phyloP scores from a whole-genome alignment of 345 rosid species.

The Diplotaxis tenuifolia region DNA sequence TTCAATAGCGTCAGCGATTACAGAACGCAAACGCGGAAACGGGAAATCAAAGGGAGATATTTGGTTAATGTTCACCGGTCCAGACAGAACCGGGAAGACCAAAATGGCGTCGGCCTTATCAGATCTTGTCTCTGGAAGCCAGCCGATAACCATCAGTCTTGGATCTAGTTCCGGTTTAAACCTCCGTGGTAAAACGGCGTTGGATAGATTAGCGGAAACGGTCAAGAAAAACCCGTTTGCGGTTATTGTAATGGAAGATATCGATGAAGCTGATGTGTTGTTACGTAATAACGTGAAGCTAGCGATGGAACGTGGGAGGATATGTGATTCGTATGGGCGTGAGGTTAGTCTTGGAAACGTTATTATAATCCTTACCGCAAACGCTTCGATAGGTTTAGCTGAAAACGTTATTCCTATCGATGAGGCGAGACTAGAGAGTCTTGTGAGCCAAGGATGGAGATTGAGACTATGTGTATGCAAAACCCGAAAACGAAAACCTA shows the following conservation, averaged over 20 bases:
- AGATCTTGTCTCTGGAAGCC: slow-evolving; percentile 48
- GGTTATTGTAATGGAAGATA: slow-evolving; percentile 77
- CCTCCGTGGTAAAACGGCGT: slow-evolving; percentile 78
- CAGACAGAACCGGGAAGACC: slow-evolving; percentile 81
- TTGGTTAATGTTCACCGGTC: slow-evolving; percentile 87
- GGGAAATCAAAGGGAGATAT: slow-evolving; percentile 62
- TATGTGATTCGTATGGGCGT: slow-evolving; percentile 85
- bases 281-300: slow-evolving; percentile 69
- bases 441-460: slow-evolving; percentile 67
- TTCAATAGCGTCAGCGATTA: slow-evolving; percentile 69
- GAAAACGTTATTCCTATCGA: slow-evolving; percentile 50
- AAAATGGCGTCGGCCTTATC: slow-evolving; percentile 84
- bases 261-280: slow-evolving; percentile 75
- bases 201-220: slow-evolving; percentile 77
- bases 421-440: slow-evolving; percentile 56
- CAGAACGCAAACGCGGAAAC: slow-evolving; percentile 65
- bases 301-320: slow-evolving; percentile 91
- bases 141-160: slow-evolving; percentile 57
- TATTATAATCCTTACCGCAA: slow-evolving; percentile 74
- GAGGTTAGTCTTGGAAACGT: slow-evolving; percentile 90
- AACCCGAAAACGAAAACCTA: slow-evolving; percentile 67
- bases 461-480: slow-evolving; percentile 56
- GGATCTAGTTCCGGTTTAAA: slow-evolving; percentile 59
- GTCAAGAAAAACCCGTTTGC: slow-evolving; percentile 81
- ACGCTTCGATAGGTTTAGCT: slow-evolving; percentile 44